phyloP scores from a whole-genome alignment of 2,329 filamentous ascomycete species.

The Neonectria faginata region DNA sequence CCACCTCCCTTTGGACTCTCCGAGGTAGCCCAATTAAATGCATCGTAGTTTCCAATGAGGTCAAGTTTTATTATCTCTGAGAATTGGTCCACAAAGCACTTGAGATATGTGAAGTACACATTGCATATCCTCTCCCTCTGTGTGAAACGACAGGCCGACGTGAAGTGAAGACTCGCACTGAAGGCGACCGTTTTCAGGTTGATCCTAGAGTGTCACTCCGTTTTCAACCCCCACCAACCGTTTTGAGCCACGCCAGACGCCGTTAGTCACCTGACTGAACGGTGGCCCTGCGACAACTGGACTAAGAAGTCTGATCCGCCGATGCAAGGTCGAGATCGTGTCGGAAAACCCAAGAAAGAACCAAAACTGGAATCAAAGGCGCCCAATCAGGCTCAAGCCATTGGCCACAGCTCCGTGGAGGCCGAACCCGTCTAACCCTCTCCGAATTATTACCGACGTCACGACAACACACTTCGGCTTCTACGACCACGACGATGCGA shows the following conservation, averaged over 20 bases:
- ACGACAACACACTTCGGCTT: background rate
- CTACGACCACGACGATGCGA: conserved; percentile 51
- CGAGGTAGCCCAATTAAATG: too few relatives aligned
- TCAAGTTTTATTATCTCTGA: too few relatives aligned
- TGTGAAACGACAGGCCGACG: background rate
- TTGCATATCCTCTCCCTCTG: background rate
- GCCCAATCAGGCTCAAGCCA: conserved; percentile 15
- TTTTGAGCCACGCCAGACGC: background rate
- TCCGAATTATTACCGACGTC: background rate
- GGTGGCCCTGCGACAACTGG: background rate
- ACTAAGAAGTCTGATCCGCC: conserved; percentile 13
- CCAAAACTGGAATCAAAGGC: conserved; percentile 8
- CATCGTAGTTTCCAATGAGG: too few relatives aligned
- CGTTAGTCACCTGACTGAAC: conserved; percentile 26
- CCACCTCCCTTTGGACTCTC: too few relatives aligned
- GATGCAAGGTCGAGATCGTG: background rate
- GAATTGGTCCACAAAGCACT: too few relatives aligned
- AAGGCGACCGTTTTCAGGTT: background rate
- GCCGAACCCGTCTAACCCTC: background rate
- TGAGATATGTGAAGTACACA: background rate
- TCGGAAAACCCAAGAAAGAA: conserved; percentile 5
- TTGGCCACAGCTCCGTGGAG: conserved; percentile 15
- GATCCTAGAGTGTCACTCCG: background rate
- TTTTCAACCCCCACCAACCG: background rate
- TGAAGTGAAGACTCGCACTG: background rate